These are phyloP conservation scores for Phalaenopsis equestris DNA, from an alignment of 106 monocot genomes.

Conservation along the genomic window DNA sequence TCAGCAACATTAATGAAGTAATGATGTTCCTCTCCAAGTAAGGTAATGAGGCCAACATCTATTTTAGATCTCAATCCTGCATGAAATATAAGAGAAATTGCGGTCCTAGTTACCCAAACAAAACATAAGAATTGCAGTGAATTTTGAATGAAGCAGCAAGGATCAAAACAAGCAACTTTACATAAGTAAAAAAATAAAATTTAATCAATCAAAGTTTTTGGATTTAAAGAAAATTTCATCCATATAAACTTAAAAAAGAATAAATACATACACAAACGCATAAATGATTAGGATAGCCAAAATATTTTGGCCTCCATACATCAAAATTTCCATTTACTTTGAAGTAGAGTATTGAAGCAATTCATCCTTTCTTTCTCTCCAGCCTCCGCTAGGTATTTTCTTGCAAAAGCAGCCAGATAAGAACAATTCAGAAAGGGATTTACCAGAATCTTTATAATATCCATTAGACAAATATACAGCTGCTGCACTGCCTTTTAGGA, in stretches of 20 bases:
- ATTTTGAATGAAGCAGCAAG: neutral
- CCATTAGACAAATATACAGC: too few relatives aligned
- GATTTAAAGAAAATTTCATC: neutral
- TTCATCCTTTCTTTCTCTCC: too few relatives aligned
- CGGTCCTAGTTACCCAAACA: neutral
- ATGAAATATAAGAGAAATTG: neutral
- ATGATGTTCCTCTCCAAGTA: conserved; percentile 40
- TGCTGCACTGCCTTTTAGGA: too few relatives aligned
- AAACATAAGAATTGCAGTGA: conserved; percentile 1
- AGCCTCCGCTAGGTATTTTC: too few relatives aligned
- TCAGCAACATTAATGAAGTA: conserved; percentile 94
- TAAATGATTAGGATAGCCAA: neutral
- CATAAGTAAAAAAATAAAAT: neutral
- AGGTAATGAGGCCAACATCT: conserved; percentile 66
- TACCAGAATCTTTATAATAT: too few relatives aligned
- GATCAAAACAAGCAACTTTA: neutral
- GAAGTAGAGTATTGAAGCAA: neutral
- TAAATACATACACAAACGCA: neutral
- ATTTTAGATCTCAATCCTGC: conserved; percentile 72
- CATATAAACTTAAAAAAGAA: neutral
- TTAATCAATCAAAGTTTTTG: neutral
- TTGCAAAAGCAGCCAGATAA: too few relatives aligned
- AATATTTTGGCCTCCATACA: neutral
- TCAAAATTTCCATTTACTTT: neutral
- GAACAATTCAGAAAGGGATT: too few relatives aligned